Evolutionary conservation across 2,329 filamentous ascomycete genomes (phyloP).

Genomic region (Chrysosporium queenslandicum): DNA sequence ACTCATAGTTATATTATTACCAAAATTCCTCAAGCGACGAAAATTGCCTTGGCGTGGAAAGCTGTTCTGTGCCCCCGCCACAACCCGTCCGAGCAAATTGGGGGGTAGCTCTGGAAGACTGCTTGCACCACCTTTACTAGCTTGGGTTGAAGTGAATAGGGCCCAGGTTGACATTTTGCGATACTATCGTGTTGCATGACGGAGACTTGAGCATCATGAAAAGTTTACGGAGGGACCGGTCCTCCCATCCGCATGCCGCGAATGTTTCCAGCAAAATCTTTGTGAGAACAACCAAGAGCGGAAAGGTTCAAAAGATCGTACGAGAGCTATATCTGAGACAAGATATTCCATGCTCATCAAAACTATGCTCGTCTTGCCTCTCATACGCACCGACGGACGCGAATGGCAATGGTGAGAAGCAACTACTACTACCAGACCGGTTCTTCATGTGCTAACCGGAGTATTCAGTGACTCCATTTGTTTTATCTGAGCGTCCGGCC

Average conservation of each 20-base stretch:
- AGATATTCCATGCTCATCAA: conserved; percentile 95
- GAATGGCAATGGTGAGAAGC: conserved; percentile 56
- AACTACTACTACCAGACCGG: neutral
- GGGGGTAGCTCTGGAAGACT: no score
- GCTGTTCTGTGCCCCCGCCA: no score
- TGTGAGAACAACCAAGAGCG: conserved; percentile 84
- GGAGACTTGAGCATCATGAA: conserved; percentile 40
- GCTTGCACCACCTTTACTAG: no score
- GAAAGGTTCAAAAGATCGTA: conserved; percentile 98
- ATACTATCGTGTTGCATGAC: neutral
- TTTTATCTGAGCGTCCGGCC: conserved; percentile 79
- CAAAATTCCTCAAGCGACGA: no score
- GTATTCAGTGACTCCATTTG: conserved; percentile 60
- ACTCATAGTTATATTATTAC: no score
- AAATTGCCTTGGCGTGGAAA: no score
- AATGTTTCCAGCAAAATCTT: conserved; percentile 94
- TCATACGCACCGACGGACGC: conserved; percentile 68
- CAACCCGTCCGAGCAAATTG: no score
- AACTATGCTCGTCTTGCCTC: conserved; percentile 68
- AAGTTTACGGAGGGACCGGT: conserved; percentile 50
- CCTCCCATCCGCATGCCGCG: conserved; percentile 47
- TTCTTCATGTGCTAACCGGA: neutral
- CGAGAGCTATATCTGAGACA: conserved; percentile 90
- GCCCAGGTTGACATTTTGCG: neutral
- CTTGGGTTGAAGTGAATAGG: neutral